Conservation (phyloP, 345 rosid species). For the Arabidopsis arenosa region DNA sequence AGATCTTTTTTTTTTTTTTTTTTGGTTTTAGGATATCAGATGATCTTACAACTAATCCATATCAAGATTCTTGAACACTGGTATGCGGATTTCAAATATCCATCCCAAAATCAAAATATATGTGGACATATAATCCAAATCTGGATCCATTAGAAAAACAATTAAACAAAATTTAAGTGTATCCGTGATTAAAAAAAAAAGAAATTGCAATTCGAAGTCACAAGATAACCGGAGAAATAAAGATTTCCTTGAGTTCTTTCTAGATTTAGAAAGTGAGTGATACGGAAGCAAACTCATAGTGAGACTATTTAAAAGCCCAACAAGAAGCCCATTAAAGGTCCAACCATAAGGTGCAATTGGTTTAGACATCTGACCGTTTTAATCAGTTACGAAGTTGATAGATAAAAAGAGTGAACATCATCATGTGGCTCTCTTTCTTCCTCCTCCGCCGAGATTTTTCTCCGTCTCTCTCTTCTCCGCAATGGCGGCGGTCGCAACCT, state of each 20-base stretch:
- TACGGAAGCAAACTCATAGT: too few species aligned
- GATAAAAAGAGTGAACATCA: slow-evolving; percentile 29
- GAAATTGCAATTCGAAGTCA: neutral
- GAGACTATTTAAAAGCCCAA: slow-evolving; percentile 7
- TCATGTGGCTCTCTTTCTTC: slow-evolving; percentile 38
- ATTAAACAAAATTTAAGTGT: neutral
- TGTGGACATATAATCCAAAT: neutral
- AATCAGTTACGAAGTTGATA: slow-evolving; percentile 33
- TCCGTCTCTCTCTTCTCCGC: slow-evolving; percentile 27
- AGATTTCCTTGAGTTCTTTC: too few species aligned
- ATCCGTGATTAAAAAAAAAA: neutral
- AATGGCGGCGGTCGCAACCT: slow-evolving; percentile 53
- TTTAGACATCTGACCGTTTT: slow-evolving; percentile 36
- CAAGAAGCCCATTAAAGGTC: slow-evolving; percentile 17
- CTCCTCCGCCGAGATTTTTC: slow-evolving; percentile 32
- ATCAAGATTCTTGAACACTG: neutral
- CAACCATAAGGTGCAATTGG: neutral
- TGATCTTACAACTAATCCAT: neutral
- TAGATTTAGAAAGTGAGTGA: too few species aligned
- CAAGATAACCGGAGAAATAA: neutral
- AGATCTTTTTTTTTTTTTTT: neutral
- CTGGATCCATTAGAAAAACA: neutral
- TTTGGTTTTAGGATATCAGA: too few species aligned
- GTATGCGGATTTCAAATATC: neutral
- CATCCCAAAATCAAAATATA: neutral